Evolutionary conservation across 805 yeast species (phyloP).

Genomic region (Hanseniaspora mollemarum): DNA sequence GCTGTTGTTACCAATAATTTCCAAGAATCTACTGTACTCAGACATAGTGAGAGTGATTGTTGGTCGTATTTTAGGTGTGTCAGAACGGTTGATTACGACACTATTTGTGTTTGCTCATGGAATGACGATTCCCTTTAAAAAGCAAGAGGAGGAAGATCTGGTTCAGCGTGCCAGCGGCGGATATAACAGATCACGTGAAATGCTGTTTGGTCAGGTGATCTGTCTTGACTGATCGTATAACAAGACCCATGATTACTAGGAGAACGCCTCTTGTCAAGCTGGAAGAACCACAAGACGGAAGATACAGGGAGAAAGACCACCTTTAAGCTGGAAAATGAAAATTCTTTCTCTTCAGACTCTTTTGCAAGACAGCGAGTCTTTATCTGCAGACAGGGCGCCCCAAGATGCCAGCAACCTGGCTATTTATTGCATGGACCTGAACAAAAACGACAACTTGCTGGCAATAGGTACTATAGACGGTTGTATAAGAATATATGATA

Average conservation of each 20-base stretch:
- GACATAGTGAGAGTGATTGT: not conserved
- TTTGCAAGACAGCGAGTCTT: not conserved
- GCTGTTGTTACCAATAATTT: slow-evolving; percentile 6
- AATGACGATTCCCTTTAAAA: no score
- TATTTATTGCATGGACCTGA: slow-evolving; percentile 9
- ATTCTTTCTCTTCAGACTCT: slow-evolving; percentile 21
- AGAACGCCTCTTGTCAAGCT: not conserved
- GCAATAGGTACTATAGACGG: slow-evolving; percentile 12
- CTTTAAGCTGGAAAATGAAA: not conserved
- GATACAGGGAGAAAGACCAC: not conserved
- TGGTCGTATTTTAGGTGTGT: not conserved
- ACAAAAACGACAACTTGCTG: not conserved
- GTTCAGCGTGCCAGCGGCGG: no score
- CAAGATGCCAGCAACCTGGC: not conserved
- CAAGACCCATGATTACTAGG: not conserved
- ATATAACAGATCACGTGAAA: no score
- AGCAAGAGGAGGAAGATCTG: no score
- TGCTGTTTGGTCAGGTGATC: not conserved
- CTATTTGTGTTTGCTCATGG: not conserved
- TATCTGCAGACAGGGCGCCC: not conserved
- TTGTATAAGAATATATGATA: slow-evolving; percentile 6
- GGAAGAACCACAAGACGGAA: not conserved
- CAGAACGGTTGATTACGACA: not conserved
- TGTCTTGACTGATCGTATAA: not conserved
- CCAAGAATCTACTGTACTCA: slow-evolving; percentile 3